phyloP scores from a whole-genome alignment of 176 grass and related monocot species.

The Alloteropsis semialata region DNA sequence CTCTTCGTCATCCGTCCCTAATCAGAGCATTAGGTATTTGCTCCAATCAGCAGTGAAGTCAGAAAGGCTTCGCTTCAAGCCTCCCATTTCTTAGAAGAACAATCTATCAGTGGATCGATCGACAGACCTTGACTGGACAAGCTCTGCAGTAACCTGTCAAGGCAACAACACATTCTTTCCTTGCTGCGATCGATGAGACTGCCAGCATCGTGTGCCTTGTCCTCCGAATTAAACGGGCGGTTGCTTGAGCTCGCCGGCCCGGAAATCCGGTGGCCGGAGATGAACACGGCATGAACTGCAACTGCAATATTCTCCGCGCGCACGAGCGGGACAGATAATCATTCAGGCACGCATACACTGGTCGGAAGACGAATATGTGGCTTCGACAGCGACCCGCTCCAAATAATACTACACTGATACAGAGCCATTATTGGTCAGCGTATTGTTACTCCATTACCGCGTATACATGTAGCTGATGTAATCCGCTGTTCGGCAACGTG shows the following conservation, averaged over 20 bases:
- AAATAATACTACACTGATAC: neutral
- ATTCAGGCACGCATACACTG: neutral
- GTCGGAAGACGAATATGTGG: constrained; percentile 17
- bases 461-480: constrained; percentile 29
- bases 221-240: constrained; percentile 17
- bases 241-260: constrained; percentile 41
- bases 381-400: constrained; percentile 11
- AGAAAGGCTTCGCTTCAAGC: constrained; percentile 31
- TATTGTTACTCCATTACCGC: constrained; percentile 6
- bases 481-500: constrained; percentile 25
- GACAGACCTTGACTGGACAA: constrained; percentile 28
- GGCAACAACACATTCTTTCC: too few relatives aligned
- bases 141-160: neutral
- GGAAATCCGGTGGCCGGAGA: constrained; percentile 24
- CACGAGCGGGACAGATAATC: constrained; percentile 6
- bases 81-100: constrained; percentile 27
- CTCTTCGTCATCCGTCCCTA: neutral
- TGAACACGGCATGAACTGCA: neutral
- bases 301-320: constrained; percentile 19
- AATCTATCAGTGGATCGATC: too few relatives aligned
- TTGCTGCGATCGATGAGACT: neutral
- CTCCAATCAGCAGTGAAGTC: constrained; percentile 36
- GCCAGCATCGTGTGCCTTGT: constrained; percentile 32
- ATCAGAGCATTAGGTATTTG: neutral
- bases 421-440: neutral